Percentiles rank a stretch among this genome's conserved stretches.
These are phyloP conservation scores for Lactarius quietus DNA, from an alignment of 768 basidiomycete genomes.

Conservation along the genomic window DNA sequence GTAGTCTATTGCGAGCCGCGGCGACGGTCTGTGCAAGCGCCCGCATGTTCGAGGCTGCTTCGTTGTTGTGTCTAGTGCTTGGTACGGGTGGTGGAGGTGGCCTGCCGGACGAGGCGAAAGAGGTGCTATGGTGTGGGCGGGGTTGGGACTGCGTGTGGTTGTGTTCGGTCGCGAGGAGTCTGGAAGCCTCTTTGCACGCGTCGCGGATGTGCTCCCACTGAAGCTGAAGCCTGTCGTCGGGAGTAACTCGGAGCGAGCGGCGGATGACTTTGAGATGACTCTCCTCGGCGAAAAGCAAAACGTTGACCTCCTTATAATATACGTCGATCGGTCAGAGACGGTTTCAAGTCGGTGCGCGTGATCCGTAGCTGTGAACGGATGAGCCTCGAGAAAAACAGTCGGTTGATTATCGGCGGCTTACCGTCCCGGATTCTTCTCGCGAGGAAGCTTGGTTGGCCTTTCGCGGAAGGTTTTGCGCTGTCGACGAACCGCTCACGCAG, in stretches of 20 bases:
- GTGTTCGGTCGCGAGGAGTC: neutral
- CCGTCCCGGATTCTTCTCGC: neutral
- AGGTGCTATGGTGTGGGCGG: neutral
- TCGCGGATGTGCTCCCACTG: too few relatives aligned
- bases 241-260: too few relatives aligned
- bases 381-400: neutral
- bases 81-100: neutral
- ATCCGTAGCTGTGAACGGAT: constrained; percentile 1
- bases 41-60: too few relatives aligned
- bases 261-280: too few relatives aligned
- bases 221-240: too few relatives aligned
- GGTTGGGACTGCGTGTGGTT: neutral
- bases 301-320: too few relatives aligned
- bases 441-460: constrained; percentile 2
- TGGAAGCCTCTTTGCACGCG: too few relatives aligned
- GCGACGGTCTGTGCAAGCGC: too few relatives aligned
- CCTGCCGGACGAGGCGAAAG: neutral
- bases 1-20: neutral
- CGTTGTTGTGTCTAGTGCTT: too few relatives aligned
- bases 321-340: constrained; percentile 9
- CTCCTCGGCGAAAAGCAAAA: too few relatives aligned
- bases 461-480: constrained; percentile 7
- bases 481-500: constrained; percentile 10
- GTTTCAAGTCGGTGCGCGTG: neutral
- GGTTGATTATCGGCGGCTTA: neutral